Evolutionary conservation across 139 green algal genomes (phyloP), one percentile per base, ranked within the genome.

Genomic region (Diplosphaera chodatii): DNA sequence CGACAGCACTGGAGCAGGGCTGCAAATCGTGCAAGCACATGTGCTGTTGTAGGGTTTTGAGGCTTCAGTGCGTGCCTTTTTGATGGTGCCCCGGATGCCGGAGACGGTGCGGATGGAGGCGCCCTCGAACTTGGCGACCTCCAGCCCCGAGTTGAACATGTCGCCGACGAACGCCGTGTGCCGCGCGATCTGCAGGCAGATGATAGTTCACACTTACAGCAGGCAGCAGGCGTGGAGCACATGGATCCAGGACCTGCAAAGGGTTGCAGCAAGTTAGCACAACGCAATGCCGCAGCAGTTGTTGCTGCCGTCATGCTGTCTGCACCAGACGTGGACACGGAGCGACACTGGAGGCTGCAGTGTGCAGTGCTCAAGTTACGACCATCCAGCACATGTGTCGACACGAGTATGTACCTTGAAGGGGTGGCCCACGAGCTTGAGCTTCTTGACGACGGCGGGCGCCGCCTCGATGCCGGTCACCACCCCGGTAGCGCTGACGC

Each of bases 61-160:
- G 31, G 23, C 40, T 48, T 48, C 10, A 48, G 37, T 6, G 1
- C 2, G 21, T 18, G 88, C 88, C 83, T 98, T 99, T 70, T 99
- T 99, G 68, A 98, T 91, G 32, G 91, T 96, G n/a, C 94, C 94
- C 5, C 94, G 78, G 48, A 99, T 96, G 73, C 94, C 94, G 30
- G 78, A 89, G 21, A 97, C 94, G 2, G 95, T 98, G 33, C 88
- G 86, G 2, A 99, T 75, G 4, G 78, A 65, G 0, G 94, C 94
- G 32, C 95, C 94, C 84, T 96, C 87, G 72, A 97, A 97, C 63
- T 88, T 90, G 27, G 87, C 77, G 1, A 88, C 91, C 80, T 96
- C 91, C 59, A 95, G 80, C 41, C 79, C 48, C 56, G 72, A 89
- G 76, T 85, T 96, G 87, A 99, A 99, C 94, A 99, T 97, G 76